phyloP scores from a whole-genome alignment of 495 filamentous ascomycete species.

The Ascodesmis nigricans region DNA sequence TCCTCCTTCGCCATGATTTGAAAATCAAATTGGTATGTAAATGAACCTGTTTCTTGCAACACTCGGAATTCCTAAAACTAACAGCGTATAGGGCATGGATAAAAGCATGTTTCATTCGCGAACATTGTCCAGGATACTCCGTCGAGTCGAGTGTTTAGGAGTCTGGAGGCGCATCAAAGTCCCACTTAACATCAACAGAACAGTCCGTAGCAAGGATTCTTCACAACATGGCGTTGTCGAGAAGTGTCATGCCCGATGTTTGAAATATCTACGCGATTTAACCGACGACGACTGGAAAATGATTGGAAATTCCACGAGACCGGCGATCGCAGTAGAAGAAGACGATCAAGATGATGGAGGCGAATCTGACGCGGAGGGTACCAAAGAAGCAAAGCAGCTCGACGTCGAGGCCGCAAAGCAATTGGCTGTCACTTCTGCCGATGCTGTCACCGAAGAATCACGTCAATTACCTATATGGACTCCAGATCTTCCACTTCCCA shows the following conservation, averaged over 20 bases:
- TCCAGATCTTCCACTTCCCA: constrained; percentile 29
- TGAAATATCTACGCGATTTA: constrained; percentile 56
- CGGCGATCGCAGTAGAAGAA: constrained; percentile 20
- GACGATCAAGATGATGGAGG: constrained; percentile 24
- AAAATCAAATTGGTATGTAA: constrained; percentile 33
- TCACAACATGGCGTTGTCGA: constrained; percentile 13
- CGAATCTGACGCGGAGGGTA: constrained; percentile 13
- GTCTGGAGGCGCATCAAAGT: constrained; percentile 48
- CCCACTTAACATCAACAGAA: constrained; percentile 28
- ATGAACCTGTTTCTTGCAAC: not conserved
- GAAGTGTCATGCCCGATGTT: constrained; percentile 27
- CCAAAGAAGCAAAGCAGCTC: constrained; percentile 24
- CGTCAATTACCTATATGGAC: constrained; percentile 33
- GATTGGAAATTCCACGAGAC: constrained; percentile 23
- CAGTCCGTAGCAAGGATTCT: constrained; percentile 16
- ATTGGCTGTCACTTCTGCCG: constrained; percentile 11
- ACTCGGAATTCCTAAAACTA: constrained; percentile 8
- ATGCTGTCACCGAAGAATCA: constrained; percentile 20
- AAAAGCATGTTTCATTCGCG: constrained; percentile 39
- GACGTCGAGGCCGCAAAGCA: constrained; percentile 18
- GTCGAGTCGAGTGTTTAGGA: constrained; percentile 46
- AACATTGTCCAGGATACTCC: constrained; percentile 41
- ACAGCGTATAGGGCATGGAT: constrained; percentile 24
- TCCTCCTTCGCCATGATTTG: constrained; percentile 37
- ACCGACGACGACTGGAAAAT: constrained; percentile 38